Evolutionary conservation across 2,329 filamentous ascomycete species (phyloP).

Genomic region (Apiospora marii): DNA sequence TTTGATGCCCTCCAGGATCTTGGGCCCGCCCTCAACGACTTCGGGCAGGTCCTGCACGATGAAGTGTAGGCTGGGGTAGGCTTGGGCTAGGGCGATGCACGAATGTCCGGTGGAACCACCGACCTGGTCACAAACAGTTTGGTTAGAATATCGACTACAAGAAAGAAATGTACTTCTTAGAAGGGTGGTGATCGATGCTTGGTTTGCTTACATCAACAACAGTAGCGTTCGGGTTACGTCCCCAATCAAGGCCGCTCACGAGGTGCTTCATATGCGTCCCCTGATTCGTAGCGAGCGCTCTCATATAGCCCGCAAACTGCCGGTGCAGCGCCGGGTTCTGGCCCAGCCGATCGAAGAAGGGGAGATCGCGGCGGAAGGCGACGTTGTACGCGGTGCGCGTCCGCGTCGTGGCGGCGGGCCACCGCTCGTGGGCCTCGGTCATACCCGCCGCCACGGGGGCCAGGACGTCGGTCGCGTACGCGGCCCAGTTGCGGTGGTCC

Average conservation of each 20-base stretch:
- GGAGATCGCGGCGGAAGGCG: conserved; percentile 29
- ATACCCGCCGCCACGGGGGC: background rate
- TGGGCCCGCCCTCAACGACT: background rate
- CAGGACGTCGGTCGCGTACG: conserved; percentile 34
- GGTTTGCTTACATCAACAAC: conserved; percentile 34
- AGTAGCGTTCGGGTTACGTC: conserved; percentile 37
- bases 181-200: background rate
- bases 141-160: background rate
- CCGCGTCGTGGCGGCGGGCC: background rate
- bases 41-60: conserved; percentile 30
- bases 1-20: background rate
- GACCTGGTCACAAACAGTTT: conserved; percentile 31
- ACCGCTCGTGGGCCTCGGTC: conserved; percentile 18
- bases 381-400: conserved; percentile 33
- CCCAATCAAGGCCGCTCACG: conserved; percentile 47
- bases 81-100: conserved; percentile 38
- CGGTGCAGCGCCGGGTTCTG: conserved; percentile 31
- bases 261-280: conserved; percentile 42
- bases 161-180: too few relatives aligned
- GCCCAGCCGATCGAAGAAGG: conserved; percentile 40
- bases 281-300: conserved; percentile 37
- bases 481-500: conserved; percentile 36
- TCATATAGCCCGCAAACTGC: conserved; percentile 41
- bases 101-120: conserved; percentile 43
- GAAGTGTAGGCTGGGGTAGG: conserved; percentile 38